Base-by-base conservation (phyloP, 176 grass and related monocot species). In the Aegilops tauschii region DNA sequence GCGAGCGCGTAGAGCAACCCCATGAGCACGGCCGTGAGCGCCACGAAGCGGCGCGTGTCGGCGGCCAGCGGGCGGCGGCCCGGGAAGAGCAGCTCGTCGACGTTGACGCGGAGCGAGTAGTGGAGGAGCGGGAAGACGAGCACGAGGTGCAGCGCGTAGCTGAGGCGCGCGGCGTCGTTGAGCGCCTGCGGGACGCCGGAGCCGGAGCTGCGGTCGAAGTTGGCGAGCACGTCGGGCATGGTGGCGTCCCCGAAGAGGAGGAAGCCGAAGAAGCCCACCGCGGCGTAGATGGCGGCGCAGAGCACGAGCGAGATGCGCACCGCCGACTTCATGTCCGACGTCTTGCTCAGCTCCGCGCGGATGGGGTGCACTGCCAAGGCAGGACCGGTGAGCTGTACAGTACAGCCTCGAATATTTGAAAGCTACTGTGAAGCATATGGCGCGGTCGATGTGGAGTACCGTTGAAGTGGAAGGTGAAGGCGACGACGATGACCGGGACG, bases 391-490 rank as follows among this genome's bases (percentile, higher is more conserved):
- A 70, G 34, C 68, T 59, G 18, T 6, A 5, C 68, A 21, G 18
- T 2, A 13, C 28, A 14, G 25, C 27, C 1, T 65, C 63, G 59
- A 6, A 12, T n/a, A 11, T 52, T 52, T 12, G 36, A 12, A 72
- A 30, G 61, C 8, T 13, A 59, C 50, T 21, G 1, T 59, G 54
- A 9, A 58, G 10, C n/a, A 12, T 61, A 79, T 79, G 32, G 77
- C 77, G 16, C 9, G 16, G 3, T 6, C 2, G 36, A 7, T 27
- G 56, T 18, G 8, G 7, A 13, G 12, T 90, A 98, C 96, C 92
- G 50, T 98, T 98, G 92, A 98, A 98, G 87, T 98, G 96, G 89
- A 98, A 98, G 61, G 96, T 98, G 87, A 96, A 98, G 25, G 96
- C 93, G 45, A 98, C 61, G 71, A 96, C 96, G 66, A 98, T 93